Conservation (phyloP, 1,284 basidiomycete genomes). For the Salmacisia buchloeana region DNA sequence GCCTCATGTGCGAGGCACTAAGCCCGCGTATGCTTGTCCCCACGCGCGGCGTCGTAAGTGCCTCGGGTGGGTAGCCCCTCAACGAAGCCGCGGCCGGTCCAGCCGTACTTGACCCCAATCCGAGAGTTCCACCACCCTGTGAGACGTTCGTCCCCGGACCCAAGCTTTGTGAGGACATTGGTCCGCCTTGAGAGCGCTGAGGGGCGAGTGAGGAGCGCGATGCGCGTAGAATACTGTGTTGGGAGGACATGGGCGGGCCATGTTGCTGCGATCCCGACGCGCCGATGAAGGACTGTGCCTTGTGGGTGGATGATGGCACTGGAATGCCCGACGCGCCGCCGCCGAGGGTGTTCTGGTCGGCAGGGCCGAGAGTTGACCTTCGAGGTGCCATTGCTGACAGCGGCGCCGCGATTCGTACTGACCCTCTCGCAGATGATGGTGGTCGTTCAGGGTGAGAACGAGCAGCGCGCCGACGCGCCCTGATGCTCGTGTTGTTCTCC, state of each 20-base stretch:
- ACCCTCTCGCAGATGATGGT: too few species aligned
- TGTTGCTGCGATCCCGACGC: constrained; percentile 18
- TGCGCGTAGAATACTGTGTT: constrained; percentile 15
- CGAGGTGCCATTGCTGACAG: background rate
- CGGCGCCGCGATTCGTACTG: background rate
- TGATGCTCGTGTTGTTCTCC: too few species aligned
- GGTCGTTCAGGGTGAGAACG: background rate
- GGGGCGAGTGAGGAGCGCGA: constrained; percentile 13
- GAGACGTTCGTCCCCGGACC: background rate
- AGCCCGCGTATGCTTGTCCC: background rate
- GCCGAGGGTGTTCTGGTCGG: background rate
- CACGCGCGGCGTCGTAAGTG: background rate
- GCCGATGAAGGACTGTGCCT: constrained; percentile 22
- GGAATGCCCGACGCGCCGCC: constrained; percentile 20
- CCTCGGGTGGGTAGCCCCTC: constrained; percentile 20
- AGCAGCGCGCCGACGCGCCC: too few species aligned
- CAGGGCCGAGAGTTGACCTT: constrained; percentile 1
- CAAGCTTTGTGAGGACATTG: background rate
- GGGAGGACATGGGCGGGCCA: constrained; percentile 29
- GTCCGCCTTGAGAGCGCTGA: background rate
- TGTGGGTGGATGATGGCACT: constrained; percentile 27
- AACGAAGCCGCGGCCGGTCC: constrained; percentile 15
- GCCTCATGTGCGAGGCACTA: constrained; percentile 7
- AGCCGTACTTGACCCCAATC: background rate
- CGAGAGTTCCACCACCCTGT: background rate